Evolutionary conservation across 257 asterid species (phyloP), one percentile per base, ranked within the genome.

Genomic region (Agastache rugosa): DNA sequence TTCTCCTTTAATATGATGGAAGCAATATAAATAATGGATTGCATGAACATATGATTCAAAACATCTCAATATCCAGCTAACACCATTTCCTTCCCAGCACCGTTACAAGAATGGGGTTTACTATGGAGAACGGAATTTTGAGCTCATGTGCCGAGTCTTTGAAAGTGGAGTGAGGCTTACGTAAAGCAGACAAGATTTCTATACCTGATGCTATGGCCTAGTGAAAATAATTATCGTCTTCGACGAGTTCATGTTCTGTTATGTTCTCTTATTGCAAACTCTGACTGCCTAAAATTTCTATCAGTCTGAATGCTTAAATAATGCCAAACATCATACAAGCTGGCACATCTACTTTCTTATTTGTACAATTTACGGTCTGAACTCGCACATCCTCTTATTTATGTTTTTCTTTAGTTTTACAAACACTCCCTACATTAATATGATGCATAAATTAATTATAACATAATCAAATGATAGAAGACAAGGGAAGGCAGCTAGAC

Each of bases 111-210:
- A 55, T 19, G 83, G 74, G 25, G 11, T 7, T 20, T 72, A 35
- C 67, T 2, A 3, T 0, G 87, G 82, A 15, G 87, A 83, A 63
- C 7, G 7, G 45, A 34, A 81, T 59, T 85, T 75, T 56, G 85
- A 83, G 14, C 75, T 78, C 81, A 75, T 86, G 80, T 34, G 85
- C 71, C 77, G 73, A 29, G 20, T 86, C 73, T 86, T 81, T 42
- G 85, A 77, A 54, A 75, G 79, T 14, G 88, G 86, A 55, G 79
- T 86, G 63, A 66, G 19, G 19, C 37, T 80, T 27, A 64, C 41
- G 47, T 72, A 56, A 67, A 27, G 73, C 72, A 51, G 72, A 15
- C 64, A 39, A 41, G 56, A 39, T 37, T 59, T 63, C 27, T 2
- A 39, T 19, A 48, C 44, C 11, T 41, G 75, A 58, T 50, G 60